phyloP scores from a whole-genome alignment of 2,329 filamentous ascomycete genomes.

The Colletotrichum liaoningense region DNA sequence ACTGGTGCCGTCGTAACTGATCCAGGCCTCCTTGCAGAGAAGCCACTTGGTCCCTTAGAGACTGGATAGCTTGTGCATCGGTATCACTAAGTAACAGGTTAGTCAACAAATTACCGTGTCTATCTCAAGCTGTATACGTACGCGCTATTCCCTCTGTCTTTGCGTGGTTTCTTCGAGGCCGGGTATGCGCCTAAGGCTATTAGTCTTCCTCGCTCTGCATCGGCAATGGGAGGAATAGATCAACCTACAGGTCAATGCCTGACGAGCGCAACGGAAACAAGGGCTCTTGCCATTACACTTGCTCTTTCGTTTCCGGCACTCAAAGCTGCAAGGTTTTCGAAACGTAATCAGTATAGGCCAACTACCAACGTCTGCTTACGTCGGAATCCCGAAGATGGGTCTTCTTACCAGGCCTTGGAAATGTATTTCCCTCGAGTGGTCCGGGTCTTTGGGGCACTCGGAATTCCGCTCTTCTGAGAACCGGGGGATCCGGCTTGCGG shows the following conservation, averaged over 20 bases:
- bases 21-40: conserved; percentile 7
- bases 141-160: neutral
- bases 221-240: neutral
- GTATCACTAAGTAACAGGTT: neutral
- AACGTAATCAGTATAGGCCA: neutral
- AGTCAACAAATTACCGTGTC: neutral
- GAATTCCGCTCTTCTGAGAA: neutral
- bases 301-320: conserved; percentile 33
- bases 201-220: neutral
- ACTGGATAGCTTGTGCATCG: conserved; percentile 7
- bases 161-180: conserved; percentile 17
- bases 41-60: conserved; percentile 23
- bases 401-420: conserved; percentile 30
- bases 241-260: conserved; percentile 21
- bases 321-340: neutral
- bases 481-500: neutral
- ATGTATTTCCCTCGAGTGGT: conserved; percentile 27
- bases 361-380: no score
- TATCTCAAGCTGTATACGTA: neutral
- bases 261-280: conserved; percentile 28
- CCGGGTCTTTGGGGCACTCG: conserved; percentile 8
- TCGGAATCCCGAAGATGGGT: neutral
- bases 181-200: conserved; percentile 16
- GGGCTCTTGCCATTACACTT: conserved; percentile 32
- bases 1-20: conserved; percentile 1